phyloP scores from a whole-genome alignment of 192 early-diverging fungal genomes.

The Oehlia diaphana region DNA sequence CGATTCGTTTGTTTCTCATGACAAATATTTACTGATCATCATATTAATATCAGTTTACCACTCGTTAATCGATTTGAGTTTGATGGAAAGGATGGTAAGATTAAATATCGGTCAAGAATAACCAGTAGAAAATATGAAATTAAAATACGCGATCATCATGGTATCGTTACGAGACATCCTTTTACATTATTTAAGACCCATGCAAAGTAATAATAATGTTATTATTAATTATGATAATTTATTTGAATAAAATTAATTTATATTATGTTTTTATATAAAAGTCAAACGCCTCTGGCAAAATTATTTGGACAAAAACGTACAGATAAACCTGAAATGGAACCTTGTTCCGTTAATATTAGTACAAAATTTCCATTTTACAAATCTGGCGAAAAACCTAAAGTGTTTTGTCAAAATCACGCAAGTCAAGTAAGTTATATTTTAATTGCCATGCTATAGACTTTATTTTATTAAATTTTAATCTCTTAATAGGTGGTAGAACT shows the following conservation, averaged over 20 bases:
- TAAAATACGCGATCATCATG: conserved; percentile 72
- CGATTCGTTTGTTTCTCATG: background rate
- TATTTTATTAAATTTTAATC: background rate
- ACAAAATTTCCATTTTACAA: conserved; percentile 51
- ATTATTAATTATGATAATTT: background rate
- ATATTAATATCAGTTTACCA: conserved; percentile 49
- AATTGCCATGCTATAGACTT: background rate
- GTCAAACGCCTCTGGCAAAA: conserved; percentile 64
- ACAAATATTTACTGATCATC: background rate
- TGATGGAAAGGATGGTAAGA: conserved; percentile 52
- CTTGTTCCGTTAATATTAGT: conserved; percentile 63
- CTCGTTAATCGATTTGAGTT: conserved; percentile 70
- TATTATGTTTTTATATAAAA: background rate
- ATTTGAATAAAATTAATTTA: background rate
- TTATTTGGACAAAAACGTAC: conserved; percentile 59
- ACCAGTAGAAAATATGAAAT: conserved; percentile 60
- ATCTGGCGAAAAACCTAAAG: conserved; percentile 60
- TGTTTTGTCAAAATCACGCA: conserved; percentile 70
- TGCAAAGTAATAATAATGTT: conserved; percentile 46
- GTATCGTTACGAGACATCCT: conserved; percentile 63
- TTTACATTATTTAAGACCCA: conserved; percentile 66
- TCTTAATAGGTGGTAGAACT: conserved; percentile 59
- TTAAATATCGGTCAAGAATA: conserved; percentile 61
- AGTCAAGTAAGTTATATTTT: conserved; percentile 49
- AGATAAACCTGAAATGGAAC: conserved; percentile 63